A percentile compares a stretch with the other conserved stretches of the same genome.
phyloP scores from a whole-genome alignment of 176 grass and related monocot species.

The Bolboschoenus planiculmis region DNA sequence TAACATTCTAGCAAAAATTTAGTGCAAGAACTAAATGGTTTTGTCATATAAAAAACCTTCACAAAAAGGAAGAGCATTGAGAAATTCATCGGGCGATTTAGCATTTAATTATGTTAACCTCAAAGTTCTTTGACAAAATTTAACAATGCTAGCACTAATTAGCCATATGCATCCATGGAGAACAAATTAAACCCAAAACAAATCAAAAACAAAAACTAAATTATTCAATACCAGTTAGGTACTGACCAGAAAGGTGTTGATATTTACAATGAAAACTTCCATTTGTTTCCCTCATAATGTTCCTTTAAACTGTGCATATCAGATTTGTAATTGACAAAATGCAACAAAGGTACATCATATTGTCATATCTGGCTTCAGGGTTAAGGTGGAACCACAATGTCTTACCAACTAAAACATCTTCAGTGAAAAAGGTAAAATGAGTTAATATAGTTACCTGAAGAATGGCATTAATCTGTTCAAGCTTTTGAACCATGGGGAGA shows the following conservation, averaged over 20 bases:
- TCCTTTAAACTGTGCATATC: neutral
- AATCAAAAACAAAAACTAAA: neutral
- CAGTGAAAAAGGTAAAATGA: neutral
- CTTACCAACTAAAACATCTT: neutral
- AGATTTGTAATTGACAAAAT: neutral
- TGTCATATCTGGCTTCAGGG: neutral
- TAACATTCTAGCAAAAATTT: slow-evolving; percentile 47
- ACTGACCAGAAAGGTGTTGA: neutral
- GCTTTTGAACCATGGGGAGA: slow-evolving; percentile 80
- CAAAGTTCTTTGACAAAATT: neutral
- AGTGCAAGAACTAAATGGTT: neutral
- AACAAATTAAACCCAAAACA: neutral
- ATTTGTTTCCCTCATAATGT: neutral
- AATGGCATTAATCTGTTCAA: slow-evolving; percentile 87
- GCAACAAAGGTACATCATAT: neutral
- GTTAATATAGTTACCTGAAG: slow-evolving; percentile 40
- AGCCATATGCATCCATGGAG: neutral
- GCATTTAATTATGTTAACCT: neutral
- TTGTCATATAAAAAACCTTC: neutral
- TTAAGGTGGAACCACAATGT: neutral
- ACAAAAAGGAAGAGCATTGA: neutral
- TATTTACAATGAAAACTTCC: neutral
- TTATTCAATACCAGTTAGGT: neutral
- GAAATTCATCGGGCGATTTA: neutral
- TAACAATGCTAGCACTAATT: neutral